A percentile compares a stretch with the other conserved stretches of the same genome.
Evolutionary conservation across 257 asterid species (phyloP).

Genomic region (Gynochthodes officinalis): DNA sequence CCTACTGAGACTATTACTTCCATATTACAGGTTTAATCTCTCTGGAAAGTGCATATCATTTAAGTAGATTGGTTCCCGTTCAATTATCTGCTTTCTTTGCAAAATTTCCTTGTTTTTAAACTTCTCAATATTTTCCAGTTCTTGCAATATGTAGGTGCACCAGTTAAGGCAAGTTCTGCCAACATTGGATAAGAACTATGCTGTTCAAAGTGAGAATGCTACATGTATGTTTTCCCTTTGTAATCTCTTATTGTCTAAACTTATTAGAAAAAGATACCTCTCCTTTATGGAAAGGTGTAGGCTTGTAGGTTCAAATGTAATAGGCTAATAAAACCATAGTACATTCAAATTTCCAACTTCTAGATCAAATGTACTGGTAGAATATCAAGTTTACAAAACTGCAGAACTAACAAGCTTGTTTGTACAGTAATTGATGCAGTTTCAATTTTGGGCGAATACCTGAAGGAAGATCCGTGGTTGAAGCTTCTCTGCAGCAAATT

Average conservation of each 20-base stretch:
- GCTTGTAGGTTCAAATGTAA: neutral
- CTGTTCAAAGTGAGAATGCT: conserved; percentile 69
- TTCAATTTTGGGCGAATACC: conserved; percentile 77
- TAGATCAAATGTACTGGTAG: neutral
- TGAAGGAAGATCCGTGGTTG: conserved; percentile 89
- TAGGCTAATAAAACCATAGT: neutral
- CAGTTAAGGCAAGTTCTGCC: conserved; percentile 61
- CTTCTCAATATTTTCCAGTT: conserved; percentile 7
- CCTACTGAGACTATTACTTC: neutral
- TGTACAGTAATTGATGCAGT: conserved; percentile 67
- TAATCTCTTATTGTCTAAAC: neutral
- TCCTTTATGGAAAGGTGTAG: neutral
- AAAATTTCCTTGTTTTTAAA: neutral
- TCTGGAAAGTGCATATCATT: neutral
- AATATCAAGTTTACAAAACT: neutral
- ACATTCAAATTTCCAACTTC: neutral
- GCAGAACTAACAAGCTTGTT: conserved; percentile 13
- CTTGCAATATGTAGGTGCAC: conserved; percentile 50
- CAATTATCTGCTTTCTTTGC: neutral
- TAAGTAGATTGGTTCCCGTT: neutral
- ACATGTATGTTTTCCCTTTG: conserved; percentile 46
- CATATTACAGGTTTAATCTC: neutral
- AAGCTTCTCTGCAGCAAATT: conserved; percentile 64
- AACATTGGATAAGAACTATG: conserved; percentile 77
- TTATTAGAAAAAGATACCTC: neutral